Evolutionary conservation across 331 rosid species (phyloP).

Genomic region (Acacia concinna): DNA sequence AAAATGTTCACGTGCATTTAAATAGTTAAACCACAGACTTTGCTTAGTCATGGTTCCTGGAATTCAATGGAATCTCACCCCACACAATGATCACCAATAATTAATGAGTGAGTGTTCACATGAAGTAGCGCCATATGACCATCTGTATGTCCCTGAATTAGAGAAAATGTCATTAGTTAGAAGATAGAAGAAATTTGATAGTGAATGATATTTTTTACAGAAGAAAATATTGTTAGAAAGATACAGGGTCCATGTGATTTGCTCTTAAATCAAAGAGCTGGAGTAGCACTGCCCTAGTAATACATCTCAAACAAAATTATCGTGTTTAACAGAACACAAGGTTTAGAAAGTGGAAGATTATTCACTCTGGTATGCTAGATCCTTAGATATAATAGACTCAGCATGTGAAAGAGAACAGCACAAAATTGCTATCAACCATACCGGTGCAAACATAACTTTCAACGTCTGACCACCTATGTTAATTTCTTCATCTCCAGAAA

Average conservation of each 20-base stretch:
- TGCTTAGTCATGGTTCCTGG: constrained; percentile 1
- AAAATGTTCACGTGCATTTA: not conserved
- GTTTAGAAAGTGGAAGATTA: constrained; percentile 25
- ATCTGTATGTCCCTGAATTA: constrained; percentile 87
- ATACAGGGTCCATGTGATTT: not conserved
- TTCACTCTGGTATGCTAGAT: not conserved
- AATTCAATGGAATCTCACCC: constrained; percentile 63
- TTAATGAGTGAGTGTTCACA: constrained; percentile 58
- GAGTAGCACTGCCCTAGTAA: constrained; percentile 4
- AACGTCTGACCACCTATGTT: constrained; percentile 68
- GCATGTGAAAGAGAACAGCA: constrained; percentile 51
- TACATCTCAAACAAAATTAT: constrained; percentile 18
- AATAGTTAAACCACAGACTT: not conserved
- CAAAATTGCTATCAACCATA: constrained; percentile 56
- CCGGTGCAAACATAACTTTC: constrained; percentile 69
- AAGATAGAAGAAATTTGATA: constrained; percentile 18
- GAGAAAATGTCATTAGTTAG: constrained; percentile 28
- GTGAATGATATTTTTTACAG: not conserved
- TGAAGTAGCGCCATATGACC: constrained; percentile 90
- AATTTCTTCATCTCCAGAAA: constrained; percentile 68
- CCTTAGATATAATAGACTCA: constrained; percentile 19
- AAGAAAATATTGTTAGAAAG: not conserved
- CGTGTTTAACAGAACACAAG: constrained; percentile 17
- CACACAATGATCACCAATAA: constrained; percentile 91
- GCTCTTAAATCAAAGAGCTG: not conserved